Conservation (phyloP, 2,329 filamentous ascomycete species). For the Arachnopeziza araneosa region DNA sequence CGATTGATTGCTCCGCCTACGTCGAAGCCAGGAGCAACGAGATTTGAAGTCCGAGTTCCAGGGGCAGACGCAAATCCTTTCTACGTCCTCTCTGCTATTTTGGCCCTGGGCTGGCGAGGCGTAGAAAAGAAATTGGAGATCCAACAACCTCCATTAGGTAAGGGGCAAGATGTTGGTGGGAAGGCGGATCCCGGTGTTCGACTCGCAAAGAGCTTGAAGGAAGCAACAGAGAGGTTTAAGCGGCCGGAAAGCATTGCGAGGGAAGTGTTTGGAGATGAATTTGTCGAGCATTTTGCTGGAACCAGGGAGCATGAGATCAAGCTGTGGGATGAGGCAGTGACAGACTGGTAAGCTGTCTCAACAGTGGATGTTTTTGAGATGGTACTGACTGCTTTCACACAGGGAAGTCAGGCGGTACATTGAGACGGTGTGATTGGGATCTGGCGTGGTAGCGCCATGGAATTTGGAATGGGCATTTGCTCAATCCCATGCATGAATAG, state of each 20-base stretch:
- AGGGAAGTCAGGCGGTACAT: slow-evolving; percentile 77
- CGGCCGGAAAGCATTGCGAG: slow-evolving; percentile 78
- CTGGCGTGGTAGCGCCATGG: not conserved
- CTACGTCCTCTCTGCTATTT: slow-evolving; percentile 77
- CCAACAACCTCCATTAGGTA: slow-evolving; percentile 73
- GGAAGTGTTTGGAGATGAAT: slow-evolving; percentile 88
- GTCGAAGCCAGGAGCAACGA: slow-evolving; percentile 74
- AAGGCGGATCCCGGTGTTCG: slow-evolving; percentile 65
- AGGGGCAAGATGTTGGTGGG: slow-evolving; percentile 76
- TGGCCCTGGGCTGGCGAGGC: slow-evolving; percentile 85
- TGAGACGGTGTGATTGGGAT: slow-evolving; percentile 46
- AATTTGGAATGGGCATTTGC: not conserved
- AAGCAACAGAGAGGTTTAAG: slow-evolving; percentile 76
- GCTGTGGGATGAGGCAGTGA: slow-evolving; percentile 92
- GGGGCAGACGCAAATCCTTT: slow-evolving; percentile 93
- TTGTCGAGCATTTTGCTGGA: slow-evolving; percentile 92
- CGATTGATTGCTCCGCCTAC: slow-evolving; percentile 86
- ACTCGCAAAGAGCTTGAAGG: slow-evolving; percentile 77
- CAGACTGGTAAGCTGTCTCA: slow-evolving; percentile 69
- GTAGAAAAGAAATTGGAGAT: slow-evolving; percentile 89
- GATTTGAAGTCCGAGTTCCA: slow-evolving; percentile 87
- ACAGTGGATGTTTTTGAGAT: not conserved
- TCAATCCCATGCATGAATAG: not conserved
- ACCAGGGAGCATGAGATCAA: slow-evolving; percentile 87
- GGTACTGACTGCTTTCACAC: slow-evolving; percentile 15